Base-by-base conservation (phyloP, 2,329 filamentous ascomycete genomes). In the Lizonia empirigonia region DNA sequence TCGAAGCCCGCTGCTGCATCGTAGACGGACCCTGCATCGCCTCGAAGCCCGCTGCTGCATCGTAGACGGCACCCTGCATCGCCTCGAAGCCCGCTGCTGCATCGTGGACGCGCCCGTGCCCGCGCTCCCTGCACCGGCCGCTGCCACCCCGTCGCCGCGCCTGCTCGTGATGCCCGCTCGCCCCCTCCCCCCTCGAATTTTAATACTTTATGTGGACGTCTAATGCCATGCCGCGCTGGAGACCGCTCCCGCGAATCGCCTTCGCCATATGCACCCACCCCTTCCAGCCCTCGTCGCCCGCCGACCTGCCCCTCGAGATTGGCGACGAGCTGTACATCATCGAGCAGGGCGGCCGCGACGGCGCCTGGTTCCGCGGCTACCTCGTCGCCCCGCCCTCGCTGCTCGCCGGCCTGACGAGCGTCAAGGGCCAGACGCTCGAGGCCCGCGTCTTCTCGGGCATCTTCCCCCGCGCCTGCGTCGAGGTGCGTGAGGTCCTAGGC, bases 311-410 rank as follows among this genome's bases (percentile, higher is more conserved):
- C 8, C 87, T 99, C 72, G 92, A 99, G 76, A 90, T 99, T 59
- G 94, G 94, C 73, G 94, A 99, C 82, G 94, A 99, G 77, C 81
- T 99, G 59, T 99, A 99, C 77, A 95, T 99, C 62, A 97, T 99
- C 70, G 93, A 97, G 76, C 91, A 97, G 76, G 95, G 93, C 30
- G 88, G 91, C 18, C 76, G 72, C 29, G 85, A 96, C 76, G 90
- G 89, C 66, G 85, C 90, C 72, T 99, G 94, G 95, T 89, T 93
- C 75, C 88, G 94, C 46, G 94, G 94, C 52, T 99, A 99, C 75
- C 82, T 99, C 53, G 89, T 99, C 62, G 91, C 94, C 58, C 93
- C 94, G 44, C 94, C 94, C 16, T 96, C 91, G 63, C 79, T 99
- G 70, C 84, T 99, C 52, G 90, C 94, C 15, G 94, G 93, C 38